phyloP scores from a whole-genome alignment of 108 stramenopile species.

The Parietichytrium sp. region DNA sequence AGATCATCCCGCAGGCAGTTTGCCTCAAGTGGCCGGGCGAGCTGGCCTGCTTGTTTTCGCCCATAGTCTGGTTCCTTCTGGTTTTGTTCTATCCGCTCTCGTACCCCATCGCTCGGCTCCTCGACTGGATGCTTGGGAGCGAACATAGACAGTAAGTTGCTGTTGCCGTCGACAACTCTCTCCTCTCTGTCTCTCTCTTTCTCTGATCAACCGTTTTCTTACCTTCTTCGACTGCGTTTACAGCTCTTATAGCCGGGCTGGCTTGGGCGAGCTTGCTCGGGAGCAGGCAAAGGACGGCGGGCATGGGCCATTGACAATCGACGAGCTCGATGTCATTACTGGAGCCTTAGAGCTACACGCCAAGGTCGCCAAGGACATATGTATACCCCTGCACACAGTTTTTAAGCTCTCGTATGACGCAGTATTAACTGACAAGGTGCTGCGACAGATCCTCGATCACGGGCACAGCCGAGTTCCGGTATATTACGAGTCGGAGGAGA shows the following conservation, averaged over 20 bases:
- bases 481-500: background rate
- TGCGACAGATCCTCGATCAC: conserved; percentile 24
- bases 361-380: conserved; percentile 49
- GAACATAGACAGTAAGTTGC: too few species aligned
- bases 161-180: too few species aligned
- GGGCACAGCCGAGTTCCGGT: conserved; percentile 21
- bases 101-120: conserved; percentile 75
- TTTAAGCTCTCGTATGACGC: background rate
- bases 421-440: background rate
- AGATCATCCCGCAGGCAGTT: conserved; percentile 59
- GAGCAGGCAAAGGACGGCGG: conserved; percentile 39
- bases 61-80: conserved; percentile 76
- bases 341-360: conserved; percentile 39
- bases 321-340: background rate
- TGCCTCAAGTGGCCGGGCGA: conserved; percentile 32
- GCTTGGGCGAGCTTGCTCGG: conserved; percentile 42
- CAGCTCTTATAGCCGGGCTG: background rate
- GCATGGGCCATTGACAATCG: conserved; percentile 47
- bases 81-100: conserved; percentile 73
- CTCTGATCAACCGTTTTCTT: too few species aligned
- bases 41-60: conserved; percentile 56
- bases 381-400: conserved; percentile 60
- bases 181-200: too few species aligned
- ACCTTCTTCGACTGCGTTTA: too few species aligned
- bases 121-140: conserved; percentile 74